Base-by-base conservation (phyloP, 2,329 filamentous ascomycete genomes). In the Daldinia sp. region DNA sequence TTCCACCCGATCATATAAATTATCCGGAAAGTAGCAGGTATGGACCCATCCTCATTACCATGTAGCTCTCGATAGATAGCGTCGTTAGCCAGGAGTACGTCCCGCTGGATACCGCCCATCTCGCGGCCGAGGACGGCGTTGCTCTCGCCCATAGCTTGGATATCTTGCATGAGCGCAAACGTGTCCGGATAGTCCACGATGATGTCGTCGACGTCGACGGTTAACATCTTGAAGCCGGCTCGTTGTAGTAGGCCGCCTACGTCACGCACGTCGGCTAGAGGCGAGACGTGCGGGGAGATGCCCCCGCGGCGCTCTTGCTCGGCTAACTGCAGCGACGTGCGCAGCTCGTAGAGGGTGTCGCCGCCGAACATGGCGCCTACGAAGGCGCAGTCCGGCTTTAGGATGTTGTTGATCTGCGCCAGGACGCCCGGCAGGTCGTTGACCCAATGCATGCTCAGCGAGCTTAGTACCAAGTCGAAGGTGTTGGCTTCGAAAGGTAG, bases 1-100 rank as follows among this genome's bases (percentile, higher is more conserved):
- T 94, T 96, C 95, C 95, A 99, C 0, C 95, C 95, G 77, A 99
- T 99, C 94, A 98, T 97, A 77, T 95, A 97, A 64, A 99, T 97
- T 70, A 97, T 85, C 70, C 95, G 86, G 75, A 97, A 99, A 0
- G 95, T 99, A 1, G 95, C 95, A 0, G 95, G 95, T 64, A 95
- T 83, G 1, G 81, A 86, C 17, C 86, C 90, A 71, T 92, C 90
- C 41, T 88, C 85, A 72, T 96, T 93, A 15, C 92, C 94, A 77
- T 99, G 93, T 58, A 99, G 79, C 74, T 90, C 89, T 48, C 87
- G 85, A 76, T 99, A 99, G 59, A 99, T 97, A 37, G 88, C 91
- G 68, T 98, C 92, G 23, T 88, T 90, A 6, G 95, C 95, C 39
- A 97, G 80, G 63, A 99, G 79, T 8, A 97, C 92, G 72, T 99